A percentile compares a stretch with the other conserved stretches of the same genome.
Evolutionary conservation across 192 early-diverging fungal genomes (phyloP).

Genomic region (Coemansia sp.): DNA sequence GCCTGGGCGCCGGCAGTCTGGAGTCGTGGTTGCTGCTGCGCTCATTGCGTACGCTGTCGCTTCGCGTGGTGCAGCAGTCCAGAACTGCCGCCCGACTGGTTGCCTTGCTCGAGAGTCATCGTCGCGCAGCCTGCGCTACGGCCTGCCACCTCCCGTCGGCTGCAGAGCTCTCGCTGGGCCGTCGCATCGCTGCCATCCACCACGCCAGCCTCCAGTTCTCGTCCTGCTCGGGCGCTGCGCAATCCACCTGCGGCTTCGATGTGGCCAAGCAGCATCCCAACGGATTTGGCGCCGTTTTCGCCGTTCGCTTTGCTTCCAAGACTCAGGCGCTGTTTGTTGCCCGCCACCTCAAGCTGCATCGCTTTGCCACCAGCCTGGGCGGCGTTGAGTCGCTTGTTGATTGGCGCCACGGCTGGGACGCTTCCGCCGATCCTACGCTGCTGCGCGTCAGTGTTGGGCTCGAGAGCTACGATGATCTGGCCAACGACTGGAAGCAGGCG

Average conservation of each 20-base stretch:
- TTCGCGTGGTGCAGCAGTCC: constrained; percentile 69
- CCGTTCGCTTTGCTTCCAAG: constrained; percentile 49
- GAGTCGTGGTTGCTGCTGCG: constrained; percentile 70
- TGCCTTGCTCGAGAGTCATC: constrained; percentile 50
- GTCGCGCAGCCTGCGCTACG: constrained; percentile 46
- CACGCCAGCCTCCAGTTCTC: constrained; percentile 41
- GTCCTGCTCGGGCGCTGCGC: neutral
- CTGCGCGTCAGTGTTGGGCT: constrained; percentile 70
- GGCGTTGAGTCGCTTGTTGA: constrained; percentile 68
- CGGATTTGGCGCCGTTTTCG: constrained; percentile 47
- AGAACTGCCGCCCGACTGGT: constrained; percentile 57
- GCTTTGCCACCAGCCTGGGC: constrained; percentile 68
- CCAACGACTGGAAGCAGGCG: constrained; percentile 59
- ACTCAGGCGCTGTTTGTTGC: constrained; percentile 56
- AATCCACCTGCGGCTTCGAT: constrained; percentile 16
- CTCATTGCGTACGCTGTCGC: constrained; percentile 58
- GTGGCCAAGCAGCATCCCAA: constrained; percentile 44
- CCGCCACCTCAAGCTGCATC: constrained; percentile 43
- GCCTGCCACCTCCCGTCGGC: constrained; percentile 33
- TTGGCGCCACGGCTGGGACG: constrained; percentile 61
- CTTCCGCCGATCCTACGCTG: constrained; percentile 43
- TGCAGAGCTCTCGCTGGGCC: constrained; percentile 24
- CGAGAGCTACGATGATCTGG: constrained; percentile 66
- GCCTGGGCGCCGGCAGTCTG: constrained; percentile 63
- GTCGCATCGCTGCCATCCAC: constrained; percentile 26